A percentile compares a stretch with the other conserved stretches of the same genome.
Evolutionary conservation across 257 asterid genomes (phyloP).

Genomic region (Solanum sitiens): DNA sequence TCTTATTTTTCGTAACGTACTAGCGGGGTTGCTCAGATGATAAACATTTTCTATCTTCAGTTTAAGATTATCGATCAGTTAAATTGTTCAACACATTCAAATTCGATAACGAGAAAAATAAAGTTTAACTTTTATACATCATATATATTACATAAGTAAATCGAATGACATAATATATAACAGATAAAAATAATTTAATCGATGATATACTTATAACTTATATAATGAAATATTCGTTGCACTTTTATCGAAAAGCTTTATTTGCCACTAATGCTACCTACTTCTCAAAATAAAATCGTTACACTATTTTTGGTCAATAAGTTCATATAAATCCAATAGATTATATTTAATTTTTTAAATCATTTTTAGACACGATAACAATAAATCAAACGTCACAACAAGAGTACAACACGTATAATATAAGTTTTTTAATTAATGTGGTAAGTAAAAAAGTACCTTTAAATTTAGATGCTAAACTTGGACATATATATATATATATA

Average conservation of each 20-base stretch:
- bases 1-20: background rate
- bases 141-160: background rate
- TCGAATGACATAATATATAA: background rate
- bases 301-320: background rate
- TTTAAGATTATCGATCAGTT: background rate
- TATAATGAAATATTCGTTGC: background rate
- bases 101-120: background rate
- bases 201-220: background rate
- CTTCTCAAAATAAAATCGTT: background rate
- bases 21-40: accelerated
- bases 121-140: background rate
- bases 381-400: background rate
- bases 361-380: background rate
- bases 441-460: background rate
- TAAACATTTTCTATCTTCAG: background rate
- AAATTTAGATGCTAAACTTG: background rate
- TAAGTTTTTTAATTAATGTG: background rate
- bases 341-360: background rate
- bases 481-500: background rate
- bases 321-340: background rate
- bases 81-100: too few species aligned
- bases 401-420: background rate
- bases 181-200: background rate
- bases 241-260: background rate
- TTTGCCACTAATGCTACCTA: background rate